Evolutionary conservation across 768 basidiomycete species (phyloP), one percentile per base, ranked within the genome.

Genomic region (Hericium alpestre): DNA sequence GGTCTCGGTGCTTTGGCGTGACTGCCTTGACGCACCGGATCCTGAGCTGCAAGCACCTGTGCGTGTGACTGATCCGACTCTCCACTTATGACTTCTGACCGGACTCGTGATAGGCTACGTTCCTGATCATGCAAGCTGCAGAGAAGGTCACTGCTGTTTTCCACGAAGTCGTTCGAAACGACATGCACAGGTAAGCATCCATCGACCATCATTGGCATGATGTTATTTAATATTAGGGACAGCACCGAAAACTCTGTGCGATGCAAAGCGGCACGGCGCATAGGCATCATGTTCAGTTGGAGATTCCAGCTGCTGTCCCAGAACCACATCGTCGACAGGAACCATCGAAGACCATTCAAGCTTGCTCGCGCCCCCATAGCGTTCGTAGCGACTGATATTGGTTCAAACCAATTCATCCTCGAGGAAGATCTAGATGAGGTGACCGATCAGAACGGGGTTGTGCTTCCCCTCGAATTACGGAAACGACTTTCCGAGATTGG

Each of bases 321-420:
- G 64, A 76, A 75, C 40, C 76, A 82, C 47, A 69, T 88, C 22
- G 66, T 74, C 3, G 86, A 89, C 65, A 78, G 82, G 43, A 70
- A 70, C 0, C 81, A 81, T 61, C 78, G 86, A 22, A 67, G 77
- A 4, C 82, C 86, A 0, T 90, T 91, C 71, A 86, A 81, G 63
- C 66, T 83, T 16, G 77, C 82, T n/a, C 76, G 84, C n/a, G 79
- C 76, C 9, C 83, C 83, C 1, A 74, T 90, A n/a, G 72, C 83
- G 0, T 91, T 89, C 62, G 78, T 88, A 12, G 79, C 86, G 0
- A 86, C 86, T 0, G 87, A 90, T 61, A 82, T 89, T 48, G 88
- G 88, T 1, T 81, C 83, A 1, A 79, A 71, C 57, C 67, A 73
- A 10, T 87, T 80, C 61, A 72, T 84, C 2, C 74, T 73, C 25